Evolutionary conservation across 805 yeast species (phyloP).

Genomic region (Candida pseudoglaebosa): DNA sequence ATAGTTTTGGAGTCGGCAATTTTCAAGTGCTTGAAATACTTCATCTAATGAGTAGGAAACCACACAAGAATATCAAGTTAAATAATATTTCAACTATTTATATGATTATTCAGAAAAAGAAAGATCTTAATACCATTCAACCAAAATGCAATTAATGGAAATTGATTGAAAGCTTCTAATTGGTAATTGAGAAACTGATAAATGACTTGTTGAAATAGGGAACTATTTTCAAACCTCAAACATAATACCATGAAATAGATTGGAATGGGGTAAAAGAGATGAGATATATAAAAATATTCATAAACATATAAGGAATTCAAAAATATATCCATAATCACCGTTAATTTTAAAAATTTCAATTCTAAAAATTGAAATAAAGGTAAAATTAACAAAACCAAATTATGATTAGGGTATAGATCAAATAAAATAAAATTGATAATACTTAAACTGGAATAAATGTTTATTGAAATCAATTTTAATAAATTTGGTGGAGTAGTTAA

Average conservation of each 20-base stretch:
- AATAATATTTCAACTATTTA: too few species aligned
- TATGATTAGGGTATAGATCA: constrained; percentile 15
- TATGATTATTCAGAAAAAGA: not conserved
- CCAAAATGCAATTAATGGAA: constrained; percentile 2
- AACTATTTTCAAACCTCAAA: constrained; percentile 4
- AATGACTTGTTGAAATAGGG: constrained; percentile 1
- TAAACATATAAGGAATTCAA: constrained; percentile 10
- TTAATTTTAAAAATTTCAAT: constrained; percentile 11
- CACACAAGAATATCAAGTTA: too few species aligned
- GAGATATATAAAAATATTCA: constrained; percentile 6
- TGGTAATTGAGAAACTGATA: not conserved
- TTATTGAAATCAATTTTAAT: constrained; percentile 23
- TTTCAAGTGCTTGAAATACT: too few species aligned
- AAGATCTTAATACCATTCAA: not conserved
- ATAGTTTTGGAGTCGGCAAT: too few species aligned
- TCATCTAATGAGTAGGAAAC: too few species aligned
- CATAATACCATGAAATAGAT: not conserved
- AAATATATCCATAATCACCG: constrained; percentile 13
- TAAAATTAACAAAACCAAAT: constrained; percentile 10
- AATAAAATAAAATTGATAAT: constrained; percentile 15
- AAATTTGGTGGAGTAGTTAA: constrained; percentile 14
- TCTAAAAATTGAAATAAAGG: constrained; percentile 18
- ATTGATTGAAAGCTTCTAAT: not conserved
- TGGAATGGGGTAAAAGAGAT: constrained; percentile 3
- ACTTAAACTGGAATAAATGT: constrained; percentile 27